Percentiles rank a stretch among this genome's conserved stretches.
phyloP scores from a whole-genome alignment of 768 basidiomycete species.

The Coprinellus micaceus region DNA sequence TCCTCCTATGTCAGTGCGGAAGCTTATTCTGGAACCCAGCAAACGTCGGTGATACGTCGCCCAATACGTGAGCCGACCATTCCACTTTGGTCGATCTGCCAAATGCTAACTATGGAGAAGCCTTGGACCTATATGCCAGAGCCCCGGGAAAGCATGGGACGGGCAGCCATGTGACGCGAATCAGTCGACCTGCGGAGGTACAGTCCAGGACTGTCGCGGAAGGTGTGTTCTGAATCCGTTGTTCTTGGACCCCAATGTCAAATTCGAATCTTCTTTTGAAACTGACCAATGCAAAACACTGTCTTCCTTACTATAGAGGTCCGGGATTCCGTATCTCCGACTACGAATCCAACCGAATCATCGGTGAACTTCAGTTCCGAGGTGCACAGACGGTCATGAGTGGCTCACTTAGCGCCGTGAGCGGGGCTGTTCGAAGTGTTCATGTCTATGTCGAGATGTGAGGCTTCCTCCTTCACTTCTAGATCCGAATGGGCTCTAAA shows the following conservation, averaged over 20 bases:
- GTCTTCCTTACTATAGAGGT: slow-evolving; percentile 48
- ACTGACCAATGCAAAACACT: not conserved
- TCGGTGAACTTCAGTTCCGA: slow-evolving; percentile 65
- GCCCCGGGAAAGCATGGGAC: slow-evolving; percentile 64
- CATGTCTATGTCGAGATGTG: slow-evolving; percentile 72
- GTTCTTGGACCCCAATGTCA: slow-evolving; percentile 1
- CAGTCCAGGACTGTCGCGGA: slow-evolving; percentile 64
- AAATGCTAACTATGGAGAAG: slow-evolving; percentile 25
- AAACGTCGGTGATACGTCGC: slow-evolving; percentile 78
- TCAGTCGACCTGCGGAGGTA: slow-evolving; percentile 73
- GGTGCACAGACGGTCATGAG: slow-evolving; percentile 67
- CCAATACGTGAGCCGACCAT: slow-evolving; percentile 60
- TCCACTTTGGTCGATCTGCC: slow-evolving; percentile 4
- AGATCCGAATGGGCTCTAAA: not conserved
- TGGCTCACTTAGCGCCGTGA: slow-evolving; percentile 38
- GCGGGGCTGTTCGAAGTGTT: slow-evolving; percentile 64
- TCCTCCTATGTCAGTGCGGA: not conserved
- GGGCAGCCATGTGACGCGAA: slow-evolving; percentile 67
- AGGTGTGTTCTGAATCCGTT: slow-evolving; percentile 40
- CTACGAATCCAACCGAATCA: slow-evolving; percentile 72
- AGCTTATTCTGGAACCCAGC: slow-evolving; percentile 35
- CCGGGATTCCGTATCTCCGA: slow-evolving; percentile 74
- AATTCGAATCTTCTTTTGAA: not conserved
- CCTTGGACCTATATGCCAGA: slow-evolving; percentile 74
- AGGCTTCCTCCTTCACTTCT: slow-evolving; percentile 17